These are phyloP conservation scores for Candida fluviatilis DNA, from an alignment of 805 yeast genomes.

Conservation along the genomic window DNA sequence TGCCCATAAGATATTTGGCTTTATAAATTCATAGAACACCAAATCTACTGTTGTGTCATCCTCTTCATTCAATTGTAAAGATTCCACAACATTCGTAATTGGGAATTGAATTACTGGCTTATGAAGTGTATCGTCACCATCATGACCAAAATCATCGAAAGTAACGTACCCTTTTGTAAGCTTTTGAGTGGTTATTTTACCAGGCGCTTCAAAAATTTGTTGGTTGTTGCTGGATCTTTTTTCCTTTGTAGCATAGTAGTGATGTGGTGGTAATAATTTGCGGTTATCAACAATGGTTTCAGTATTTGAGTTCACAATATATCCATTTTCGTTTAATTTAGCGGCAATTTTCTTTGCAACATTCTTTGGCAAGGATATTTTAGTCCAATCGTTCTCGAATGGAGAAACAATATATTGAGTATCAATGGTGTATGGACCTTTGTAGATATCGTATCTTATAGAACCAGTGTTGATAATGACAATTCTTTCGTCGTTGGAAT, in stretches of 20 bases:
- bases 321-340: conserved; percentile 53
- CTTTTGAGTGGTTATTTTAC: conserved; percentile 4
- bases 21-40: conserved; percentile 74
- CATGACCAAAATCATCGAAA: conserved; percentile 73
- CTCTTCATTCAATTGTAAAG: conserved; percentile 29
- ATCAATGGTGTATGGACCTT: conserved; percentile 79
- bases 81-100: conserved; percentile 77
- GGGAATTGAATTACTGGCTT: conserved; percentile 54
- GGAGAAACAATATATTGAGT: conserved; percentile 83
- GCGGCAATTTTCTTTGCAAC: conserved; percentile 53
- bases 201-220: neutral
- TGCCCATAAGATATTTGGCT: conserved; percentile 31
- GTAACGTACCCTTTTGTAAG: conserved; percentile 74
- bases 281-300: conserved; percentile 8
- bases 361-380: conserved; percentile 52
- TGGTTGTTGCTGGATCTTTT: conserved; percentile 1
- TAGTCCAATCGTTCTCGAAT: conserved; percentile 75
- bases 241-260: conserved; percentile 6
- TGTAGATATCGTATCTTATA: conserved; percentile 77
- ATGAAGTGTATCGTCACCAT: conserved; percentile 82
- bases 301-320: conserved; percentile 23
- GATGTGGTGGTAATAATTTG: conserved; percentile 21
- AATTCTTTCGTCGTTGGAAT: conserved; percentile 26
- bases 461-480: conserved; percentile 84
- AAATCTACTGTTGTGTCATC: conserved; percentile 49